Conservation (phyloP, 2,329 filamentous ascomycete genomes). For the Shiraia sp. region DNA sequence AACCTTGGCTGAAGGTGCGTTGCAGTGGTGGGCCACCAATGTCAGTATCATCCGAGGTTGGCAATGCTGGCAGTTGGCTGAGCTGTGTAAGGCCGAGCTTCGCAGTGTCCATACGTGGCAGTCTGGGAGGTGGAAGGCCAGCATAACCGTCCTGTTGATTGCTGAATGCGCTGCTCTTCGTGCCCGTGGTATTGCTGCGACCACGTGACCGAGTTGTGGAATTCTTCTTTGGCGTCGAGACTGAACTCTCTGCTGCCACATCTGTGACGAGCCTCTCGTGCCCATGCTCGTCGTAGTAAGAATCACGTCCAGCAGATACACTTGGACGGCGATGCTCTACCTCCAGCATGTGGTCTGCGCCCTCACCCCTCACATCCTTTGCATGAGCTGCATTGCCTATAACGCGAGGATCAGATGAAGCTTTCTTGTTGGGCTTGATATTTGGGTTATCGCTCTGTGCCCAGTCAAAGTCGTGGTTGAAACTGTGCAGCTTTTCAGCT, state of each 20-base stretch:
- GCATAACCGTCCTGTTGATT: slow-evolving; percentile 47
- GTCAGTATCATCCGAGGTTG: slow-evolving; percentile 75
- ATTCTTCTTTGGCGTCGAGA: slow-evolving; percentile 51
- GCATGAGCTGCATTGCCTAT: slow-evolving; percentile 65
- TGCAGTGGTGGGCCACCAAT: slow-evolving; percentile 74
- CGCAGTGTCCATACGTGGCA: slow-evolving; percentile 65
- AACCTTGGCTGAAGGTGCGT: slow-evolving; percentile 55
- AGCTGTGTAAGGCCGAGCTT: slow-evolving; percentile 69
- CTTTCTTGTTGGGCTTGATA: slow-evolving; percentile 57
- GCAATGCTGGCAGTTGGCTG: slow-evolving; percentile 72
- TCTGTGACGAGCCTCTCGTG: slow-evolving; percentile 73
- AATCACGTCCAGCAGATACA: slow-evolving; percentile 69
- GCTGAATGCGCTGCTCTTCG: slow-evolving; percentile 34
- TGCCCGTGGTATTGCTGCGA: slow-evolving; percentile 39
- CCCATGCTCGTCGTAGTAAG: slow-evolving; percentile 64
- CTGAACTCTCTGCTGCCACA: slow-evolving; percentile 63
- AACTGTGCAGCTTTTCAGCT: slow-evolving; percentile 64
- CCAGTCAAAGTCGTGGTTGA: slow-evolving; percentile 75
- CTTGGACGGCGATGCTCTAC: slow-evolving; percentile 58
- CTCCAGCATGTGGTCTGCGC: slow-evolving; percentile 71
- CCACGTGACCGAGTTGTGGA: slow-evolving; percentile 41
- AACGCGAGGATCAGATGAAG: slow-evolving; percentile 62
- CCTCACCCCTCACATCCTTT: slow-evolving; percentile 78
- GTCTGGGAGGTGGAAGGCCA: slow-evolving; percentile 61
- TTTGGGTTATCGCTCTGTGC: slow-evolving; percentile 62